These are phyloP conservation scores for Suillus sp. DNA, from an alignment of 768 basidiomycete genomes.

Conservation along the genomic window DNA sequence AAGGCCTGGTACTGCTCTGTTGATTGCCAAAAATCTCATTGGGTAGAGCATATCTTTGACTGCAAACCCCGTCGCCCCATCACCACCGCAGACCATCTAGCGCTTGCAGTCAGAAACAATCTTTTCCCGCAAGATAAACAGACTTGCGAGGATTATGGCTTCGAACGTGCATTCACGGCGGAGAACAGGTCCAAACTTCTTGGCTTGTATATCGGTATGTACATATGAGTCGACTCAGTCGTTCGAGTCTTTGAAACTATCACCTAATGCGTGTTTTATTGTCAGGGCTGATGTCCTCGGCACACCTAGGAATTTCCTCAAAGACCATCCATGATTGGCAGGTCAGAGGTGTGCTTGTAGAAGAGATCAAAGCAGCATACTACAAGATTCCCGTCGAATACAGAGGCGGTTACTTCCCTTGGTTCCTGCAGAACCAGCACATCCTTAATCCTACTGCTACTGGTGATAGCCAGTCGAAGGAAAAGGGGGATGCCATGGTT, in stretches of 20 bases:
- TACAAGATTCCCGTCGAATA: conserved; percentile 23
- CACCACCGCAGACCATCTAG: conserved; percentile 25
- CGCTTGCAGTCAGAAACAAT: conserved; percentile 26
- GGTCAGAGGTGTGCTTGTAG: conserved; percentile 32
- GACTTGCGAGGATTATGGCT: conserved; percentile 41
- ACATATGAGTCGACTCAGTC: background rate
- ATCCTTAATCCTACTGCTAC: conserved; percentile 24
- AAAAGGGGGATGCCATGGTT: background rate
- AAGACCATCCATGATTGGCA: conserved; percentile 37
- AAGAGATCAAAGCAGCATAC: conserved; percentile 36
- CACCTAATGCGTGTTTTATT: background rate
- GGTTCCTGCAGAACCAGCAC: conserved; percentile 40
- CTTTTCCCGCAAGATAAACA: conserved; percentile 33
- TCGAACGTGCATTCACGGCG: conserved; percentile 24
- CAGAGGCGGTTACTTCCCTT: conserved; percentile 36
- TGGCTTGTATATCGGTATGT: conserved; percentile 32
- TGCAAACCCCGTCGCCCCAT: conserved; percentile 2
- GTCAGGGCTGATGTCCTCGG: conserved; percentile 27
- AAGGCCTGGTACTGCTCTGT: background rate
- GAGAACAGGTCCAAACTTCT: conserved; percentile 26
- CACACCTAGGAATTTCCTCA: conserved; percentile 21
- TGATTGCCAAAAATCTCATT: background rate
- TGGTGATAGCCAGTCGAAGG: background rate
- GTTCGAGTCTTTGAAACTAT: background rate
- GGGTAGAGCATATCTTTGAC: background rate